A percentile compares a stretch with the other conserved stretches of the same genome.
Conservation (phyloP, 257 asterid species). For the Solanum pimpinellifolium region DNA sequence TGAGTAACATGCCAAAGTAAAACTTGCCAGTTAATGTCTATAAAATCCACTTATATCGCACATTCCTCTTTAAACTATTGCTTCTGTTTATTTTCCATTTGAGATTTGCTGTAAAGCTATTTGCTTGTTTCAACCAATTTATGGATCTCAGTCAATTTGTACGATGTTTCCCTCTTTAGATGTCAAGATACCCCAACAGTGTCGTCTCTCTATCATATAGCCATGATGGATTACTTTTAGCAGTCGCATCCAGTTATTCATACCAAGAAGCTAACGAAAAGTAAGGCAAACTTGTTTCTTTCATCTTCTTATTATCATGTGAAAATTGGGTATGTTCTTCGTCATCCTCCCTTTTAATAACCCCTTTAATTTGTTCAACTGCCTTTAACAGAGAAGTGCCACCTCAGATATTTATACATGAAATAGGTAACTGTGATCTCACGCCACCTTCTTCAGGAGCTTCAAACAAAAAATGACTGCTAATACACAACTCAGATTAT, state of each 20-base stretch:
- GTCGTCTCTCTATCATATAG: slow-evolving; percentile 71
- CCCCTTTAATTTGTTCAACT: not conserved
- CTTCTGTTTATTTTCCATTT: not conserved
- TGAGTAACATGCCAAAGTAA: not conserved
- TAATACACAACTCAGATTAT: not conserved
- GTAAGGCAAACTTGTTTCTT: slow-evolving; percentile 14
- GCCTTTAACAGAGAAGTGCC: slow-evolving; percentile 51
- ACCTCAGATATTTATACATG: slow-evolving; percentile 53
- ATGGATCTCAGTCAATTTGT: not conserved
- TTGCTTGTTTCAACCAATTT: not conserved
- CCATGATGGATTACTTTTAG: slow-evolving; percentile 55
- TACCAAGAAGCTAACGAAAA: slow-evolving; percentile 75
- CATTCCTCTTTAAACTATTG: not conserved
- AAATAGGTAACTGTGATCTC: slow-evolving; percentile 15
- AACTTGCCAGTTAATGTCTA: not conserved
- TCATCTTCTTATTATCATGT: not conserved
- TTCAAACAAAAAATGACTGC: slow-evolving; percentile 6
- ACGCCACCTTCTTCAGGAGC: slow-evolving; percentile 9
- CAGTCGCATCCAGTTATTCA: slow-evolving; percentile 65
- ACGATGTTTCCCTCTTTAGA: slow-evolving; percentile 18
- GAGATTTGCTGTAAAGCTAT: not conserved
- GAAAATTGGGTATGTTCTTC: not conserved
- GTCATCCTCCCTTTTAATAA: not conserved
- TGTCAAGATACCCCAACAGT: slow-evolving; percentile 49
- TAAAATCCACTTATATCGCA: not conserved